Conservation (phyloP, 352 stramenopile species). For the Phytopythium delawarense region DNA sequence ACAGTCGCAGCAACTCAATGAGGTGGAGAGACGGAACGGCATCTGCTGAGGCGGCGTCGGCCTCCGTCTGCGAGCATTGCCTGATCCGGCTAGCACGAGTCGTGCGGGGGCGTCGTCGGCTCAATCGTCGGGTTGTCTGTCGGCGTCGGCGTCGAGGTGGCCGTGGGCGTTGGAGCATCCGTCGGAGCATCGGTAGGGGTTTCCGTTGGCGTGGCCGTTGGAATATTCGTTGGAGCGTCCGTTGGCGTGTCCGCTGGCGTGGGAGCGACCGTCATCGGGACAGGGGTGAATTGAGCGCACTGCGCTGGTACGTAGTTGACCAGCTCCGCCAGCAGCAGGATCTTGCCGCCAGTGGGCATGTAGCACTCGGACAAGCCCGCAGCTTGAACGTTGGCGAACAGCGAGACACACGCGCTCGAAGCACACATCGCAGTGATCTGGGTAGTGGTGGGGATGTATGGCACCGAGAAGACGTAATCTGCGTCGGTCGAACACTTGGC, state of each 20-base stretch:
- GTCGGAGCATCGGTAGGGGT: neutral
- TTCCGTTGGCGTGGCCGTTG: constrained; percentile 1
- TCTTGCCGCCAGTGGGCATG: constrained; percentile 19
- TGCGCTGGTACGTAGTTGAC: constrained; percentile 15
- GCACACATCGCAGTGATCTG: constrained; percentile 21
- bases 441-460: constrained; percentile 9
- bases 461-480: constrained; percentile 6
- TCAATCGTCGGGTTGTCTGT: neutral
- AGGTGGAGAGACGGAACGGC: no score
- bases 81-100: neutral
- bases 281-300: neutral
- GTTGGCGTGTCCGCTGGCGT: constrained; percentile 7
- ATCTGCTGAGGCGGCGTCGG: no score
- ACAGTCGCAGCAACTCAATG: no score
- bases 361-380: constrained; percentile 14
- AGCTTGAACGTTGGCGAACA: constrained; percentile 15
- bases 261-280: neutral
- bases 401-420: constrained; percentile 13
- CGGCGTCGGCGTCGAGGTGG: neutral
- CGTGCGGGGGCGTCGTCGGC: constrained; percentile 3
- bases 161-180: constrained; percentile 6
- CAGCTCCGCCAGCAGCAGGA: constrained; percentile 18
- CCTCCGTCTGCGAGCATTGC: neutral
- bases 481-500: constrained; percentile 12
- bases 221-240: neutral